phyloP scores from a whole-genome alignment of 371 early-diverging fungal species.

The Amoeboaphelidium protococcarum region DNA sequence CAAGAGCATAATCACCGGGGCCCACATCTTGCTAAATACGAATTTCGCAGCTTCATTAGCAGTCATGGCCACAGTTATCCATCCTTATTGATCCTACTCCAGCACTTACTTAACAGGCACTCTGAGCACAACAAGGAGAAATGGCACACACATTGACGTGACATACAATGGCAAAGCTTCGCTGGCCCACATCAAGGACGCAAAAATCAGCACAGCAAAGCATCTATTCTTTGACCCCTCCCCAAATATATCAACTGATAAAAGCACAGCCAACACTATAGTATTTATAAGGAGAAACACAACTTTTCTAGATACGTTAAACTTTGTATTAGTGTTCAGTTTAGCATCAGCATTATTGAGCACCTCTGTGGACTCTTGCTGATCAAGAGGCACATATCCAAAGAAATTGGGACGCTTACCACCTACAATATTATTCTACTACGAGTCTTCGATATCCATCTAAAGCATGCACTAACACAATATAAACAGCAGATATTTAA shows the following conservation, averaged over 20 bases:
- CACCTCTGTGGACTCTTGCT: too few species aligned
- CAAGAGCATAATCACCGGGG: constrained; percentile 77
- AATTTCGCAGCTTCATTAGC: too few species aligned
- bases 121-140: constrained; percentile 50
- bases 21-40: constrained; percentile 75
- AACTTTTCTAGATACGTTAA: too few species aligned
- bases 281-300: background rate
- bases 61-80: constrained; percentile 29
- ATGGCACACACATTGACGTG: constrained; percentile 63
- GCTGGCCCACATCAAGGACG: constrained; percentile 3
- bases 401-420: too few species aligned
- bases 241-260: background rate
- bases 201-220: constrained; percentile 2
- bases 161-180: constrained; percentile 61
- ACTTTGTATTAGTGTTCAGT: too few species aligned
- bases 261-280: background rate
- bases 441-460: too few species aligned
- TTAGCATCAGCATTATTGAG: too few species aligned
- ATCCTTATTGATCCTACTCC: background rate
- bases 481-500: too few species aligned
- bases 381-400: too few species aligned
- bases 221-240: constrained; percentile 1
- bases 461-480: too few species aligned
- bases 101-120: constrained; percentile 32
- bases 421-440: too few species aligned